Evolutionary conservation across 2,329 filamentous ascomycete genomes (phyloP).

Genomic region (Alternaria novae-zelandiae): DNA sequence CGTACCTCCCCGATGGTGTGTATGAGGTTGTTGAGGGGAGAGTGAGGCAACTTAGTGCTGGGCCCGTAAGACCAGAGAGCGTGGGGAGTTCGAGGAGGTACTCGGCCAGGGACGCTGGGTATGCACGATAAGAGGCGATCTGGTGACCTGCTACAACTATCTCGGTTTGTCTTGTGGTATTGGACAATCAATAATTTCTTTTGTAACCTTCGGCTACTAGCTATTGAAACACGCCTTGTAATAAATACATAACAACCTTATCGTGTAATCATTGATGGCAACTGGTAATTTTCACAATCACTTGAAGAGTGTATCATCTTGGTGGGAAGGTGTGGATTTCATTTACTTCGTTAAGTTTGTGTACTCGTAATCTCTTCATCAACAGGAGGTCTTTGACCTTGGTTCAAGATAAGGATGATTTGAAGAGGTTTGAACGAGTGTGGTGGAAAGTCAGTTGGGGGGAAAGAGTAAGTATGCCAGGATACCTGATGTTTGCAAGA

Average conservation of each 20-base stretch:
- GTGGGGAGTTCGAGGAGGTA: not conserved
- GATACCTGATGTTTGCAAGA: not conserved
- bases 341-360: not conserved
- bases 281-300: not conserved
- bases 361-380: not conserved
- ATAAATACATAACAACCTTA: not conserved
- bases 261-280: not conserved
- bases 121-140: not conserved
- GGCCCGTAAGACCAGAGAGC: not conserved
- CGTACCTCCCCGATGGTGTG: constrained; percentile 8
- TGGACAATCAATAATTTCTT: not conserved
- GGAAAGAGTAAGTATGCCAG: not conserved
- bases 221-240: not conserved
- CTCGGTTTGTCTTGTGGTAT: not conserved
- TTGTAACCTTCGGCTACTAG: not conserved
- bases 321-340: not conserved
- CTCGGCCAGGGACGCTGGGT: constrained; percentile 4
- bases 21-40: constrained; percentile 13
- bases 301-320: not conserved
- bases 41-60: constrained; percentile 5
- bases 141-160: not conserved
- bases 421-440: not conserved
- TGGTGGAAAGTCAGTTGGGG: not conserved
- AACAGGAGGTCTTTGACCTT: not conserved
- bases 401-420: not conserved